Evolutionary conservation across 257 asterid species (phyloP), one percentile per base, ranked within the genome.

Genomic region (Gynochthodes officinalis): DNA sequence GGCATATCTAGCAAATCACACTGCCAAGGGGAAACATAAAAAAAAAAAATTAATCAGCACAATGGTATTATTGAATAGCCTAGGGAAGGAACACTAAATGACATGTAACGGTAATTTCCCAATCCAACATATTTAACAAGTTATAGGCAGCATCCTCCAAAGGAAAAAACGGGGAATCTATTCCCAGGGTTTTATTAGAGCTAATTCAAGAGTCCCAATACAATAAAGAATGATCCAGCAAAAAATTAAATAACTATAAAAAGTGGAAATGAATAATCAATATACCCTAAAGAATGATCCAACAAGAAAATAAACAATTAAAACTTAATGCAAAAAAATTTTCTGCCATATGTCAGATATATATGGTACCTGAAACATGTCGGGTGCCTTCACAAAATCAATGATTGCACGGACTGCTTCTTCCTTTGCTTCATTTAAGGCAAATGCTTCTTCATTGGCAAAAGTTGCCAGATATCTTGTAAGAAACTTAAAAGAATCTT

Each of bases 331-430:
- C 33, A 64, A 25, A 46, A 32, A 14, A 5, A 27, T 28, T n/a
- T 44, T 7, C 63, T 28, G 28, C 1, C 30, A 39, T n/a, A 43
- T 19, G 11, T 12, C 21, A 2, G 8, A 53, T 16, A 32, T 12
- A 23, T 70, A 60, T 78, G 44, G 74, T 86, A 95, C 99, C 98
- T 92, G 91, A 77, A 87, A 89, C 96, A 85, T 85, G 72, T 86
- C 96, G 42, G 98, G 91, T 68, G 93, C 81, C 85, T 89, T 92
- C 15, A 92, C 90, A 84, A 92, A 92, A 60, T 95, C 99, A 73
- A 86, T 71, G 73, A 86, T 73, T 25, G 99, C 89, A 1, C 78
- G 83, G 49, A 84, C 91, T 57, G 97, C 98, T 83, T 90, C 96
- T 79, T 89, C 96, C 86, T 92, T 92, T 12, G 98, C 93, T 83